Conservation (phyloP, 2,329 filamentous ascomycete genomes). For the Fusarium xyrophilum region DNA sequence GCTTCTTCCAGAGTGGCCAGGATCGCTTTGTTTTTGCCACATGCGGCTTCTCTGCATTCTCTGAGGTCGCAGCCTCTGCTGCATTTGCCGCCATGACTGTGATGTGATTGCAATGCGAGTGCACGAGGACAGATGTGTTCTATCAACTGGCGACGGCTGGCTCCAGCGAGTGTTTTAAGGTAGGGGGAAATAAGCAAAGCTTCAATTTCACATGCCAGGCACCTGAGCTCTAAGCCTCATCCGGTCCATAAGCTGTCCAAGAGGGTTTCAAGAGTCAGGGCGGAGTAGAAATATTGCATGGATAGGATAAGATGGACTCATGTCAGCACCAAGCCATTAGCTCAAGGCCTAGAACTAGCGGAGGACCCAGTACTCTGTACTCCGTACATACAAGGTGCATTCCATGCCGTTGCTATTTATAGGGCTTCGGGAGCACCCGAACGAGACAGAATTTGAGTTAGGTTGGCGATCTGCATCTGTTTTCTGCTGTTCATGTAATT, state of each 20-base stretch:
- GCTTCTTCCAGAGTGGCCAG: slow-evolving; percentile 45
- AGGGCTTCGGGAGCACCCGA: slow-evolving; percentile 29
- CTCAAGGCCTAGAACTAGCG: slow-evolving; percentile 24
- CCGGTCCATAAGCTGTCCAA: slow-evolving; percentile 5
- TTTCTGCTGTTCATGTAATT: not conserved
- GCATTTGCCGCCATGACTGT: slow-evolving; percentile 12
- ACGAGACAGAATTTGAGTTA: not conserved
- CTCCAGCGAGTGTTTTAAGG: slow-evolving; percentile 1
- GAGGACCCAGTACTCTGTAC: not conserved
- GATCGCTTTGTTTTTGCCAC: slow-evolving; percentile 9
- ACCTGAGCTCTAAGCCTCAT: slow-evolving; percentile 24
- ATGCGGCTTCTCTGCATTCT: slow-evolving; percentile 21
- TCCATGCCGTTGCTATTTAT: not conserved
- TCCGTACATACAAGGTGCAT: not conserved
- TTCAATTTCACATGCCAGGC: slow-evolving; percentile 17
- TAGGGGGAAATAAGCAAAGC: not conserved
- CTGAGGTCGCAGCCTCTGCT: not conserved
- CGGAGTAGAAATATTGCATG: slow-evolving; percentile 23
- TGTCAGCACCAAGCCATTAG: slow-evolving; percentile 22
- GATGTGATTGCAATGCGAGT: not conserved
- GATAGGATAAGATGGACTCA: slow-evolving; percentile 17
- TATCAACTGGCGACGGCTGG: not conserved
- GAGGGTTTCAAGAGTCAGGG: slow-evolving; percentile 16
- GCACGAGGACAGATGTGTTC: not conserved
- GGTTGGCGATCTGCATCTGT: not conserved